Evolutionary conservation across 2,329 filamentous ascomycete genomes (phyloP), one percentile per base, ranked within the genome.

Genomic region (Claviceps fusiformis): DNA sequence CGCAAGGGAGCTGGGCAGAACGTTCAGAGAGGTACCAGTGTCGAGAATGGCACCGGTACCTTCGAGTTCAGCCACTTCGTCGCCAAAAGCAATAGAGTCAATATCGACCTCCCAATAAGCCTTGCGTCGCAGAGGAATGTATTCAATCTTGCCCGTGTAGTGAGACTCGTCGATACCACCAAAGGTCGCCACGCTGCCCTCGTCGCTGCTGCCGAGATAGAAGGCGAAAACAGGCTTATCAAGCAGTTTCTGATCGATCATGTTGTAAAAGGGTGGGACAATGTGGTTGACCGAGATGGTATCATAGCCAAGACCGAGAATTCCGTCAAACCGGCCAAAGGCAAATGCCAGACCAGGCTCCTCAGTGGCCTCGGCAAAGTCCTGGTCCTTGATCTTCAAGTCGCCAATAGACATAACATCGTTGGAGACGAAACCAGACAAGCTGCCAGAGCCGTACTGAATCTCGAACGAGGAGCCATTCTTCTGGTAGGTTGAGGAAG

Each of bases 61-160:
- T 61, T 97, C 92, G 61, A 97, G 84, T 71, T 95, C 87, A 58
- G 91, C 91, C 62, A 82, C 85, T 67, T 87, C 82, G 54, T 91
- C 80, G 64, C 93, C 95, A 61, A 96, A 89, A 55, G 86, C 83
- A 74, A 98, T 93, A 60, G 89, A 80, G 66, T 97, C 86, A 59
- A 98, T 84, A 66, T 97, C 91, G 55, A 98, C 92, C 80, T 98
- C 93, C 93, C 93, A 98, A 82, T 98, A 98, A 52, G 93, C 93
- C 86, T 97, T 97, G 70, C 93, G 89, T 72, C 93, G 89, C 63
- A 98, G 82, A 55, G 93, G 93, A 63, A 98, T 89, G 72, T 90
- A 95, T 69, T 85, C 88, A 65, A 98, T 81, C 72, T 97, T 85
- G 67, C 93, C 93, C 44, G 79, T 84, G 71, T 79, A 83, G 78